Evolutionary conservation across 2,329 filamentous ascomycete species (phyloP), one percentile per base, ranked within the genome.

Genomic region (Hypoxylon sp.): DNA sequence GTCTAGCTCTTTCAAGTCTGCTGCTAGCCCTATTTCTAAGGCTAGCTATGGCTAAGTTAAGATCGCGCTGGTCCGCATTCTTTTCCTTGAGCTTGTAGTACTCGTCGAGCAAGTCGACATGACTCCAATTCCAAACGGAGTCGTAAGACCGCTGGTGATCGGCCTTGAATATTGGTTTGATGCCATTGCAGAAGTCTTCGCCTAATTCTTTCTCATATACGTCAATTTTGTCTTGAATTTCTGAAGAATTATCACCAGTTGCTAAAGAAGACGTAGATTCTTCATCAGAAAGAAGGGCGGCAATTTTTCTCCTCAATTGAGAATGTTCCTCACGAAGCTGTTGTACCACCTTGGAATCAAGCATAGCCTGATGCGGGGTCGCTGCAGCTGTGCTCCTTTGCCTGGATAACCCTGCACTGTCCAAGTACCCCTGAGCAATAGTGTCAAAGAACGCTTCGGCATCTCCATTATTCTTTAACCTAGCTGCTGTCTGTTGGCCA

Each of bases 91-190:
- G 59, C 28, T 65, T 64, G 11, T 71, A 71, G 32, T 67, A 71
- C 28, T 71, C 63, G 6, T 69, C 68, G 21, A 71, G 63, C 1
- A 71, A 41, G 41, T 69, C 66, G 23, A 71, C 60, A 23, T 71
- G 68, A 30, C 68, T 53, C 68, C 68, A 71, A n/a, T 71, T 71
- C 68, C 68, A 71, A 7, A 69, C 63, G 4, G 68, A 71, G 50
- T 71, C 63, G 11, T 71, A 71, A 11, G 68, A 67, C 30, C 68
- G 63, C 58, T 69, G 68, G 28, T 71, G 65, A 11, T 60, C 55
- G 6, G 68, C 65, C 25, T 63, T 69, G 57, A 71, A 69, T 10
- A 69, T 71, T 28, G 68, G 68, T 34, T 63, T 71, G 53, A 71
- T 71, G 7, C 68, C 68, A 25, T 69, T 71, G 41, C 68, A 71